Base-by-base conservation (phyloP, 169 alveolate species). In the Cyclospora cayetanensis region DNA sequence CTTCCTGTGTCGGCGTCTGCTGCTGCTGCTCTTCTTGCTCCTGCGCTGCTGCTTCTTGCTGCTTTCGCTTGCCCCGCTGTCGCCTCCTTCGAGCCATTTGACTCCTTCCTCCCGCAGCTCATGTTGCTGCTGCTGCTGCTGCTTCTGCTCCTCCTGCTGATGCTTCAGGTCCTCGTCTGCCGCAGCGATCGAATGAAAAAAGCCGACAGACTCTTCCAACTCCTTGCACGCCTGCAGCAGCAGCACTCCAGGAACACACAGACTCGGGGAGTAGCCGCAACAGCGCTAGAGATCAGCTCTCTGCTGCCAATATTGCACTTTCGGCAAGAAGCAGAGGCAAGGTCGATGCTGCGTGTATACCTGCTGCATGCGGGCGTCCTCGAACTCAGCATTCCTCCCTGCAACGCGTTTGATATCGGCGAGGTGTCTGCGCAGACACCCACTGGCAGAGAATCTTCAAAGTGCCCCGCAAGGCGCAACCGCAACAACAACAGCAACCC, bases 171-270 rank as follows among this genome's bases (percentile, higher is more conserved):
- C 89, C 46, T 79, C 89, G 52, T 79, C 89, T 2, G 89, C 89
- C 22, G 89, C 89, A 31, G 72, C 70, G 37, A 79, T 79, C 41
- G 89, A 79, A 79, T 52, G 34, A 46, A 79, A 79, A 60, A 79
- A 79, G 34, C 50, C 52, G 52, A 79, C 34, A 50, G 89, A 53
- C 72, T 79, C 89, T 0, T 46, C 68, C 27, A 79, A 35, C 22
- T 79, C 89, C 89, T 79, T 79, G 89, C 89, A 79, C 34, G 89
- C 89, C 89, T 79, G 89, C 70, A 79, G 52, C 29, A 79, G 34
- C 89, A 52, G 22, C 74, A 20, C 29, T n/a, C n/a, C 34, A 79
- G 74, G 2, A 11, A 52, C 74, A 1, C n/a, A n/a, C n/a, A n/a
- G n/a, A n/a, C 34, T 46, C 27, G 18, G n/a, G 74, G 70, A 43